phyloP scores from a whole-genome alignment of 768 basidiomycete genomes.

The Phanerochaete carnosa region DNA sequence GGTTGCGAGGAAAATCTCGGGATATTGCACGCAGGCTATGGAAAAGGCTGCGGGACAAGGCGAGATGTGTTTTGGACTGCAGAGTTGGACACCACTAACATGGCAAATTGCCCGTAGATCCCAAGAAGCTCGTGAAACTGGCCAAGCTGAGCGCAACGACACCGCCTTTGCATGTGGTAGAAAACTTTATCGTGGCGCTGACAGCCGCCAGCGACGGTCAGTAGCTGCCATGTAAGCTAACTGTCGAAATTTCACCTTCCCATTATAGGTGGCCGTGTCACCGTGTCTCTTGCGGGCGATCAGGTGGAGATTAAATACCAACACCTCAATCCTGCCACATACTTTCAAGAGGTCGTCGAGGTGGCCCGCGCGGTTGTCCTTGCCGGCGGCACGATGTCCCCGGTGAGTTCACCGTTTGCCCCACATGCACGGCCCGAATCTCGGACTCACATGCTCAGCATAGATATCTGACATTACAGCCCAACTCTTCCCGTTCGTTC shows the following conservation, averaged over 20 bases:
- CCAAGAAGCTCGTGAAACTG: constrained; percentile 23
- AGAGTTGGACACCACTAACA: not conserved
- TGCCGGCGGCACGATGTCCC: constrained; percentile 98
- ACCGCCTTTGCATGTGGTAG: constrained; percentile 77
- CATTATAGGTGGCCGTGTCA: constrained; percentile 70
- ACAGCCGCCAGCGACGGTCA: constrained; percentile 73
- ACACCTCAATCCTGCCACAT: constrained; percentile 85
- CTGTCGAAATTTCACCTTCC: not conserved
- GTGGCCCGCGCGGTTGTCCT: constrained; percentile 81
- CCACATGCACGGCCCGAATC: not conserved
- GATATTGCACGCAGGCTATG: constrained; percentile 54
- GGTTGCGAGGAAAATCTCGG: constrained; percentile 82
- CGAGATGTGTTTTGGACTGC: constrained; percentile 6
- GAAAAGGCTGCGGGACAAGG: constrained; percentile 26
- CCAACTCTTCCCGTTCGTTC: constrained; percentile 74
- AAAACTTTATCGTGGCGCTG: constrained; percentile 76
- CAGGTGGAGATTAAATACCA: constrained; percentile 82
- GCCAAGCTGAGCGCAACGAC: constrained; percentile 36
- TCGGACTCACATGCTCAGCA: constrained; percentile 5
- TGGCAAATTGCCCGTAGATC: constrained; percentile 11
- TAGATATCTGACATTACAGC: constrained; percentile 85
- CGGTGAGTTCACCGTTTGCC: constrained; percentile 46
- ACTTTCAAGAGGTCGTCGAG: constrained; percentile 82
- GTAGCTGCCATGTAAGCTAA: not conserved
- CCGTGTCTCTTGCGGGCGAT: constrained; percentile 38